Conservation (phyloP, 352 stramenopile genomes). For the Phytophthora sojae region DNA sequence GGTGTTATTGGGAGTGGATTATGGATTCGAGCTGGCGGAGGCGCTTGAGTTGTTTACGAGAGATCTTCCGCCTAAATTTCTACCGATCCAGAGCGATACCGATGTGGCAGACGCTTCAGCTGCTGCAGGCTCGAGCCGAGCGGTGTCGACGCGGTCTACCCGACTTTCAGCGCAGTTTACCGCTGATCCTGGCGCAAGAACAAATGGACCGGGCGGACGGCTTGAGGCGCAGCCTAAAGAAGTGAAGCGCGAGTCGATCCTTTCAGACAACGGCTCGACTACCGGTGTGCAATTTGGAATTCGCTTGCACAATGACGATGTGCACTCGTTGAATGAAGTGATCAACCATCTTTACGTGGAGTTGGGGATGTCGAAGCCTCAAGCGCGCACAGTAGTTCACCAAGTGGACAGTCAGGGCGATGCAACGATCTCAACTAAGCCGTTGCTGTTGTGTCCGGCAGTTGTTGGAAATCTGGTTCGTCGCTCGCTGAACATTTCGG, state of each 20-base stretch:
- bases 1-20: constrained; percentile 66
- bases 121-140: constrained; percentile 8
- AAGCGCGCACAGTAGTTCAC: constrained; percentile 57
- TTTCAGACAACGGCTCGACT: constrained; percentile 1
- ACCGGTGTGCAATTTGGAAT: constrained; percentile 52
- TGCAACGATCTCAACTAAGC: constrained; percentile 46
- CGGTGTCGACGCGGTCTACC: constrained; percentile 15
- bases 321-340: constrained; percentile 80
- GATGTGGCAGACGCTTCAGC: constrained; percentile 40
- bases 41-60: constrained; percentile 76
- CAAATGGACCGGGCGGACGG: constrained; percentile 34
- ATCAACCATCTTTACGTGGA: constrained; percentile 68
- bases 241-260: constrained; percentile 23
- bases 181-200: constrained; percentile 24
- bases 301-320: constrained; percentile 88
- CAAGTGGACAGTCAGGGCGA: constrained; percentile 73
- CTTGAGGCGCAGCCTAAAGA: constrained; percentile 33
- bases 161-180: constrained; percentile 33
- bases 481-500: constrained; percentile 76
- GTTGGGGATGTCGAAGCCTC: constrained; percentile 62
- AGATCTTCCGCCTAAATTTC: constrained; percentile 54
- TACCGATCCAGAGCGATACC: constrained; percentile 48
- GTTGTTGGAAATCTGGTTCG: constrained; percentile 64
- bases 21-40: constrained; percentile 76
- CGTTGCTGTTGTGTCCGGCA: constrained; percentile 55